phyloP scores from a whole-genome alignment of 108 stramenopile genomes.

The Nitzschia inconspicua region DNA sequence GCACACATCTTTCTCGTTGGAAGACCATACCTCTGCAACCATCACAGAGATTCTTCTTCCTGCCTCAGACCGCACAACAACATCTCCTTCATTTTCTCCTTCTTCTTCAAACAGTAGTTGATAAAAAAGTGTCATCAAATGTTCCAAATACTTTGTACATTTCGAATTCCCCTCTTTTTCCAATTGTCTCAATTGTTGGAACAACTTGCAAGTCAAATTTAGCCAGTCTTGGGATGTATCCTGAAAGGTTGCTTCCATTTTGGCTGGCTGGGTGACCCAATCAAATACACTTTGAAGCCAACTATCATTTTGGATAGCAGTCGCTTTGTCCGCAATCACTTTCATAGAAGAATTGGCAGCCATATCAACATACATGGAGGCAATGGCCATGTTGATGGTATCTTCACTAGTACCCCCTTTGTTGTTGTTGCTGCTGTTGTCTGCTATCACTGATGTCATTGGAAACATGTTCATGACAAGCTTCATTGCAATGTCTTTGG shows the following conservation, averaged over 20 bases:
- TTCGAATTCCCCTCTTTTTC: background rate
- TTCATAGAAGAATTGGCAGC: too few species aligned
- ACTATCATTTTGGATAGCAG: too few species aligned
- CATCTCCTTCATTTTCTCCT: background rate
- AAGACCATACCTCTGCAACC: slow-evolving; percentile 10
- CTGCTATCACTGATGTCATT: too few species aligned
- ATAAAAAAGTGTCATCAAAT: background rate
- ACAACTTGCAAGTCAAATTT: slow-evolving; percentile 2
- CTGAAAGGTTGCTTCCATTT: background rate
- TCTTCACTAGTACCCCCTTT: background rate
- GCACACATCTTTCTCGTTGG: background rate
- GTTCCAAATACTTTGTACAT: background rate
- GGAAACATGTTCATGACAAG: too few species aligned
- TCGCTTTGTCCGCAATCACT: too few species aligned
- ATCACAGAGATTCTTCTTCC: slow-evolving; percentile 17
- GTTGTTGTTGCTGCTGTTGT: background rate
- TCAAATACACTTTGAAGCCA: too few species aligned
- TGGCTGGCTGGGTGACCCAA: too few species aligned
- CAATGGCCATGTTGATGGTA: too few species aligned
- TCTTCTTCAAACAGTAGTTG: too few species aligned
- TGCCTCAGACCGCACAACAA: slow-evolving; percentile 19
- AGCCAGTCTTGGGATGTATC: slow-evolving; percentile 4
- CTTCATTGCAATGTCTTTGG: too few species aligned
- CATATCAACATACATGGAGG: too few species aligned
- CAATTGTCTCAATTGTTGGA: background rate